Evolutionary conservation across 2,329 filamentous ascomycete genomes (phyloP), one percentile per base, ranked within the genome.

Genomic region (Apiospora marii): DNA sequence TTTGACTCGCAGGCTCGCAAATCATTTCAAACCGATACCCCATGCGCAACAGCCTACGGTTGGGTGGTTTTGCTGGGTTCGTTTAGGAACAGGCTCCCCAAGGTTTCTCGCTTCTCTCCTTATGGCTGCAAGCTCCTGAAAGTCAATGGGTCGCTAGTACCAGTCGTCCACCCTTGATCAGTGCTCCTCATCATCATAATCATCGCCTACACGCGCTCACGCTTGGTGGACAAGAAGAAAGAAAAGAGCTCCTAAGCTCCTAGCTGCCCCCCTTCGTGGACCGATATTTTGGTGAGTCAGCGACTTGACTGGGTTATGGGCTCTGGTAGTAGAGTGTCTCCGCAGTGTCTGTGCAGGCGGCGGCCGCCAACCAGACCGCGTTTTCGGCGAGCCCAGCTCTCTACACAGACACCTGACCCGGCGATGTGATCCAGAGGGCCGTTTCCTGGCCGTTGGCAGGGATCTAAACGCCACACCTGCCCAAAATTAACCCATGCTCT

Each of bases 381-480:
- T 73, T 75, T 74, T 79, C 80, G 79, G 80, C 77, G 75, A 80
- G 76, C 77, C 79, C 80, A 78, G 79, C 37, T 70, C 43, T 43
- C 68, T 41, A 58, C 46, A 70, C 75, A 72, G 48, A 68, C 75
- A 71, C 71, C 72, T 68, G 72, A 74, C 70, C 58, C 72, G 69
- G 46, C 68, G 72, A 68, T 51, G 67, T 71, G 71, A 70, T 73
- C 74, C 74, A 75, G 72, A 74, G 74, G 76, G 77, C 77, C 76
- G 76, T 78, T 76, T 78, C 77, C 75, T 76, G 77, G 77, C 75
- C 74, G 74, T 75, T 72, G 78, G 78, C 81, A 79, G 78, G 76
- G 79, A 76, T 75, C 69, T 71, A 77, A 76, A 80, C 81, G 82
- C 81, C 81, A 83, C 81, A 78, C 74, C 73, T 67, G 68, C 72